These are phyloP conservation scores for Debaryomyces fabryi DNA, from an alignment of 1,139 yeast species.

Conservation along the genomic window DNA sequence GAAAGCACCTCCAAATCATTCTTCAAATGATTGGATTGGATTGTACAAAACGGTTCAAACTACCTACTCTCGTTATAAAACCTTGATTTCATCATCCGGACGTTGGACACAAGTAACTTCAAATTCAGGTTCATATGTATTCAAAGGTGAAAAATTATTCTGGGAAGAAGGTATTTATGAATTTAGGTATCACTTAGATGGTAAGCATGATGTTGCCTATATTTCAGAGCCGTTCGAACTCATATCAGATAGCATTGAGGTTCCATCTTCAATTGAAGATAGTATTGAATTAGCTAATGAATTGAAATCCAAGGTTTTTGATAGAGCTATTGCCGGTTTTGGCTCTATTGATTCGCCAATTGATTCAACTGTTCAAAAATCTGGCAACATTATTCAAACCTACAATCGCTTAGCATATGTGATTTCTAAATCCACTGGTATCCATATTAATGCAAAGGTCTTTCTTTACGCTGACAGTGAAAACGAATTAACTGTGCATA, in stretches of 20 bases:
- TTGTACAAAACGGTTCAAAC: slow-evolving; percentile 69
- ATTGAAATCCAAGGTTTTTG: slow-evolving; percentile 35
- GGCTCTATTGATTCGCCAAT: slow-evolving; percentile 33
- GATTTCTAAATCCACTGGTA: slow-evolving; percentile 40
- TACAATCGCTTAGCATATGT: slow-evolving; percentile 38
- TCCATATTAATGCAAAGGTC: slow-evolving; percentile 42
- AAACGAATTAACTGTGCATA: slow-evolving; percentile 32
- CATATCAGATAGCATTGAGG: slow-evolving; percentile 42
- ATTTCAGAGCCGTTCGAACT: slow-evolving; percentile 76
- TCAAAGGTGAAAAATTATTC: slow-evolving; percentile 52
- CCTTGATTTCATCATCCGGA: slow-evolving; percentile 66
- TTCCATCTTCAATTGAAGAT: slow-evolving; percentile 30
- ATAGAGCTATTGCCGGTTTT: slow-evolving; percentile 29
- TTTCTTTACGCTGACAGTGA: slow-evolving; percentile 40
- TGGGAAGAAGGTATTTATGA: slow-evolving; percentile 80
- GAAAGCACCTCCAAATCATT: slow-evolving; percentile 53
- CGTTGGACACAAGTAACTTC: slow-evolving; percentile 64
- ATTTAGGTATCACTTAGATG: slow-evolving; percentile 71
- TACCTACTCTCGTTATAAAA: slow-evolving; percentile 57
- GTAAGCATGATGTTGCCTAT: slow-evolving; percentile 70
- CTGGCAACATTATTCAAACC: slow-evolving; percentile 34
- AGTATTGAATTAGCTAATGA: slow-evolving; percentile 32
- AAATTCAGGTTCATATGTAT: slow-evolving; percentile 54
- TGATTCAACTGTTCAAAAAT: slow-evolving; percentile 26
- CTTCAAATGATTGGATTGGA: slow-evolving; percentile 74